phyloP scores from a whole-genome alignment of 2,329 filamentous ascomycete genomes.

The Aspergillus sp. region DNA sequence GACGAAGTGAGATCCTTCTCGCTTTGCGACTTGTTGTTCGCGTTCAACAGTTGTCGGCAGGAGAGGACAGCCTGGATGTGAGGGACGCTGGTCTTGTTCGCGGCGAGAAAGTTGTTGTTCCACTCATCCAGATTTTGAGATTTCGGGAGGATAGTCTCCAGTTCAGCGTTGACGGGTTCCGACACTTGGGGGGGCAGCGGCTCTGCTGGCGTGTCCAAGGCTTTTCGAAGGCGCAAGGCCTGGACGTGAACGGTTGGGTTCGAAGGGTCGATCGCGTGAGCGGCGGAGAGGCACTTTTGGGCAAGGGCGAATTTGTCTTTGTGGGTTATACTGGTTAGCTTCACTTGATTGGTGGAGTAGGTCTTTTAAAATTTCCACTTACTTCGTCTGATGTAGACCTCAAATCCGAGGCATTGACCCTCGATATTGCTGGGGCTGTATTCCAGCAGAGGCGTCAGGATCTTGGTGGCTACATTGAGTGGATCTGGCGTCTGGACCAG shows the following conservation, averaged over 20 bases:
- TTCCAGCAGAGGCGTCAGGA: slow-evolving; percentile 71
- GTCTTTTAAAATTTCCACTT: slow-evolving; percentile 31
- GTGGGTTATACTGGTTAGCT: slow-evolving; percentile 4
- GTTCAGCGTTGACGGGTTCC: slow-evolving; percentile 61
- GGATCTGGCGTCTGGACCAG: slow-evolving; percentile 75
- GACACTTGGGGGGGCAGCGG: slow-evolving; percentile 58
- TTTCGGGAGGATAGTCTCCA: slow-evolving; percentile 52
- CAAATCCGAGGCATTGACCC: slow-evolving; percentile 77
- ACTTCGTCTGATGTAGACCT: slow-evolving; percentile 80
- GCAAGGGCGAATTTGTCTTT: slow-evolving; percentile 81
- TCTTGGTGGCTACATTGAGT: slow-evolving; percentile 78
- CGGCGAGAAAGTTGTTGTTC: slow-evolving; percentile 58
- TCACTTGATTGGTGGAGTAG: slow-evolving; percentile 12
- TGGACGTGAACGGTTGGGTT: slow-evolving; percentile 71
- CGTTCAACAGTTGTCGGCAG: slow-evolving; percentile 51
- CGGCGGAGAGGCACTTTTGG: slow-evolving; percentile 72
- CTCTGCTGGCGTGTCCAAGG: slow-evolving; percentile 48
- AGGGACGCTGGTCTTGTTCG: slow-evolving; percentile 53
- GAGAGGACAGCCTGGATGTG: slow-evolving; percentile 59
- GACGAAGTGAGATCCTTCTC: slow-evolving; percentile 58
- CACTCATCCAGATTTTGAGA: slow-evolving; percentile 50
- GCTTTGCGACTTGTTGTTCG: slow-evolving; percentile 46
- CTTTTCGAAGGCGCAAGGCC: slow-evolving; percentile 58
- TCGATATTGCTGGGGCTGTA: slow-evolving; percentile 72
- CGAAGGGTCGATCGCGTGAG: slow-evolving; percentile 58